Evolutionary conservation across 768 basidiomycete species (phyloP).

Genomic region (Suillus subluteus): DNA sequence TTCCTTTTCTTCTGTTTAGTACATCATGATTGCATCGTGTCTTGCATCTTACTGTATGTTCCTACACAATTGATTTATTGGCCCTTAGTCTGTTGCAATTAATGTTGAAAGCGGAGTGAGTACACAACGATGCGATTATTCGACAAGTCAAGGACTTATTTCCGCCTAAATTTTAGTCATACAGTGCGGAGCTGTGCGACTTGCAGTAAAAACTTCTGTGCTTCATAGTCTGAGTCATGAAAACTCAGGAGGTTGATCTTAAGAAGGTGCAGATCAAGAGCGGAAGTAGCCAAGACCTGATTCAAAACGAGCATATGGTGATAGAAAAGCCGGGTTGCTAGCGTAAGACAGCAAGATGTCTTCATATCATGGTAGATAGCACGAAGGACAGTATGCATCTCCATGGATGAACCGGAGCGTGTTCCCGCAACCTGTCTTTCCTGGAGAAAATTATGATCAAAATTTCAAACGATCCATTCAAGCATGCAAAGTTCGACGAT

Average conservation of each 20-base stretch:
- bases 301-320: too few species aligned
- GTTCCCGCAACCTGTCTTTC: background rate
- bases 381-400: background rate
- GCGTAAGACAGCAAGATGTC: background rate
- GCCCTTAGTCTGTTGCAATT: background rate
- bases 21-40: background rate
- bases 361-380: background rate
- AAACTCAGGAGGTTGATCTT: too few species aligned
- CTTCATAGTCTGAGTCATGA: too few species aligned
- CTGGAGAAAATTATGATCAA: background rate
- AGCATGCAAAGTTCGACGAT: background rate
- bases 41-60: background rate
- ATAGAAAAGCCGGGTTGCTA: background rate
- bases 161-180: too few species aligned
- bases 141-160: too few species aligned
- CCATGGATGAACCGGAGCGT: too few species aligned
- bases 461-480: background rate
- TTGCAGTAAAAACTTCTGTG: too few species aligned
- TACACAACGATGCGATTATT: too few species aligned
- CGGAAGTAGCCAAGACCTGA: too few species aligned
- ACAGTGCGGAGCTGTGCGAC: too few species aligned
- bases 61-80: background rate
- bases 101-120: background rate
- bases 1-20: background rate
- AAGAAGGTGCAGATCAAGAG: too few species aligned